phyloP scores from a whole-genome alignment of 441 rosid species.

The Pelargonium australe region DNA sequence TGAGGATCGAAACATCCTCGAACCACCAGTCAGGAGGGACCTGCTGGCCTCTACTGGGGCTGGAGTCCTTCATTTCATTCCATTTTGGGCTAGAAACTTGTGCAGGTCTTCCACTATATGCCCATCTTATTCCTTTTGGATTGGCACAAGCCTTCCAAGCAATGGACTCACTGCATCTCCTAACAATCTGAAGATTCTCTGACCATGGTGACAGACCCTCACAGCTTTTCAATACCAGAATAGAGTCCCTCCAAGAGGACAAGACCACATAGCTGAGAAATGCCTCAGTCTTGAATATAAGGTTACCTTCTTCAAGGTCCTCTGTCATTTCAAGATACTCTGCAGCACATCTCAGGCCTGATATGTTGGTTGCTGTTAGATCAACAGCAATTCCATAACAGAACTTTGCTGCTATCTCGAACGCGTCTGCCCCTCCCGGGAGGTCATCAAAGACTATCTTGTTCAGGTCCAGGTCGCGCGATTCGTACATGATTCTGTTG shows the following conservation, averaged over 20 bases:
- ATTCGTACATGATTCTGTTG: slow-evolving; percentile 74
- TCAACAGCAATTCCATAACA: slow-evolving; percentile 91
- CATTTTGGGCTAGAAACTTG: slow-evolving; percentile 76
- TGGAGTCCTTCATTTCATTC: slow-evolving; percentile 68
- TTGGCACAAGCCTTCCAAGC: slow-evolving; percentile 99
- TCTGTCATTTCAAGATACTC: slow-evolving; percentile 99
- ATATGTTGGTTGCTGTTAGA: slow-evolving; percentile 80
- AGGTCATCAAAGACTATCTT: slow-evolving; percentile 60
- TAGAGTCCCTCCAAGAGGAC: slow-evolving; percentile 95
- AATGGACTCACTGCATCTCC: slow-evolving; percentile 89
- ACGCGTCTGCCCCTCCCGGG: slow-evolving; percentile 83
- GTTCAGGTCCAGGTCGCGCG: slow-evolving; percentile 47
- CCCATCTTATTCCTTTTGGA: slow-evolving; percentile 90
- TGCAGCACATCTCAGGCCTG: slow-evolving; percentile 79
- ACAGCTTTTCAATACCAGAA: slow-evolving; percentile 71
- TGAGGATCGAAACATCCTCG: slow-evolving; percentile 80
- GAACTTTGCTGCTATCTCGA: slow-evolving; percentile 87
- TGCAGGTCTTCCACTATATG: slow-evolving; percentile 66
- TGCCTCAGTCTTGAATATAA: slow-evolving; percentile 93
- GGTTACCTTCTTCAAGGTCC: slow-evolving; percentile 94
- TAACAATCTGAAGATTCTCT: slow-evolving; percentile 83
- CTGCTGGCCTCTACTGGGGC: slow-evolving; percentile 60
- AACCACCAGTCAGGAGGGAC: slow-evolving; percentile 99
- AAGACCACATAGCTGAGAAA: slow-evolving; percentile 90
- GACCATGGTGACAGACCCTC: slow-evolving; percentile 96